These are phyloP conservation scores for Stephania japonica DNA, from an alignment of 164 flowering plant species.

Conservation along the genomic window DNA sequence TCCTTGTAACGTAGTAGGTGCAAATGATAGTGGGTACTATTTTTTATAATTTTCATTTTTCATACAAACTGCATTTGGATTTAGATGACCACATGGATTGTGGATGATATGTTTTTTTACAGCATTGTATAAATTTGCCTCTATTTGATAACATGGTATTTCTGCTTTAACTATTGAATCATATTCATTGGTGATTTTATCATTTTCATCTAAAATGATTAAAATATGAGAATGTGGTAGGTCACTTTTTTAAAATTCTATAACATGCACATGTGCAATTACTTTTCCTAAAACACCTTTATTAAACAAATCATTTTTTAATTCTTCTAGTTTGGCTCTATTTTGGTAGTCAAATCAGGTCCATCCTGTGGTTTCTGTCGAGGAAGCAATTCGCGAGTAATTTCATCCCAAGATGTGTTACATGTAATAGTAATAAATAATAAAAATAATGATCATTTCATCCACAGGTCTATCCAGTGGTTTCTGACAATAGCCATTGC, in stretches of 20 bases:
- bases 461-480: too few species aligned
- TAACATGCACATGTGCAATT: background rate
- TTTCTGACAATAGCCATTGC: conserved; percentile 20
- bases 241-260: conserved; percentile 1
- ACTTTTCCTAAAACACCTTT: background rate
- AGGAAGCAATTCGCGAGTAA: background rate
- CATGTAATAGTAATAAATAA: conserved; percentile 22
- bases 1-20: background rate
- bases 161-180: conserved; percentile 3
- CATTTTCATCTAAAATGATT: background rate
- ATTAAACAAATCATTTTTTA: background rate
- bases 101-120: conserved; percentile 1
- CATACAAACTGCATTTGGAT: background rate
- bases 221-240: background rate
- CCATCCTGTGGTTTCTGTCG: conserved; percentile 13
- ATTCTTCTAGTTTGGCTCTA: background rate
- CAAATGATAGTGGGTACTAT: background rate
- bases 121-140: background rate
- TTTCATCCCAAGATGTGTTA: conserved; percentile 16
- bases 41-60: background rate
- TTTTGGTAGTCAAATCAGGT: conserved; percentile 13
- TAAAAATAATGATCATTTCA: too few species aligned
- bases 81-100: background rate
- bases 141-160: background rate
- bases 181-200: background rate